Base-by-base conservation (phyloP, 2,329 filamentous ascomycete species). In the Aureobasidium sp. region DNA sequence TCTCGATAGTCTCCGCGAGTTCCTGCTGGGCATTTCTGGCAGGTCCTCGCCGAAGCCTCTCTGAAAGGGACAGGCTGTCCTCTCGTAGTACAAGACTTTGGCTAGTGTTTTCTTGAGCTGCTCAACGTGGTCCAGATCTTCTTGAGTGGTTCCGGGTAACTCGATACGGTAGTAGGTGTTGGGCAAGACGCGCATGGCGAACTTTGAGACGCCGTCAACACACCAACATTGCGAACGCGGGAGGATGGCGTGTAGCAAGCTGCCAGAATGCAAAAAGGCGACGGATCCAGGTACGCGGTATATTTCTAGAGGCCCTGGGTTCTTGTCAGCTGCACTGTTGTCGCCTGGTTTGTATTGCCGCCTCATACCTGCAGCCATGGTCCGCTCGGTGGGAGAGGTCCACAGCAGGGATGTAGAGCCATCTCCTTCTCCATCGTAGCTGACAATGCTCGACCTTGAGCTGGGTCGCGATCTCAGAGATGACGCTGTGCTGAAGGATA, bases 201-300 rank as follows among this genome's bases (percentile, higher is more conserved):
- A 96, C 68, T 87, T 91, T 44, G 88, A 88, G 62, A 87, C 83
- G 62, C 90, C 88, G 72, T 95, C 90, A 36, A 97, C 88, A 72
- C 89, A 95, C 92, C 92, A 97, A 71, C 89, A 95, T 74, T 96
- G 91, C 63, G 91, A 95, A 73, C 90, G 90, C 27, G 90, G 90
- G 58, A 97, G 77, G 65, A 97, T 94, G 12, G 92, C 89, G 69
- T 94, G 90, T 20, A 96, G 81, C 17, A 92, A 87, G 61, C 85
- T 86, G 64, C 90, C 90, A 66, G 91, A 96, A 74, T 89, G 93
- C 11, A 97, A 80, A 70, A 96, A 97, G 14, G 90, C 89, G 17
- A 94, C 90, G 11, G 90, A 90, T 22, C 90, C 89, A 8, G 89
- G 89, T 37, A 94, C 88, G 69, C 89, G 87, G 72, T 97, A 96